Conservation (phyloP, 2,329 filamentous ascomycete species). For the Aspergillus spinulosporus region DNA sequence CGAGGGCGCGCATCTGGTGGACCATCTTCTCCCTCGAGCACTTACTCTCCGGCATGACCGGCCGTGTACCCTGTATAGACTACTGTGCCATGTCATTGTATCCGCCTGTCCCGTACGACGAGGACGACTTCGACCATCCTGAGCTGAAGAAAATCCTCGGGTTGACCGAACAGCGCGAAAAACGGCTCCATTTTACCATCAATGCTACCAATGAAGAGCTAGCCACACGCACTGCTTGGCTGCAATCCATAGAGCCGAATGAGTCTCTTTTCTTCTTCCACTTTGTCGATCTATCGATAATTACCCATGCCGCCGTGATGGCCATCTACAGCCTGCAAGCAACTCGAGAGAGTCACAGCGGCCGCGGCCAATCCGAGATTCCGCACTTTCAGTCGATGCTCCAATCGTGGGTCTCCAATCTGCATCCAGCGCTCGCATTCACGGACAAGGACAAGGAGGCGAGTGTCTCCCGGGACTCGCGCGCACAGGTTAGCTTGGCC, state of each 20-base stretch:
- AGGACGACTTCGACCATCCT: constrained; percentile 28
- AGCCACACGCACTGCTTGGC: background rate
- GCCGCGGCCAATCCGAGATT: background rate
- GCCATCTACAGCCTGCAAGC: background rate
- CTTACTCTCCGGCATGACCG: constrained; percentile 41
- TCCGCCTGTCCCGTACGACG: constrained; percentile 33
- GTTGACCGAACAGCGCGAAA: background rate
- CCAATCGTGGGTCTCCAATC: background rate
- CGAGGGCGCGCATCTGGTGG: constrained; percentile 45
- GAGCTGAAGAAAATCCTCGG: constrained; percentile 18
- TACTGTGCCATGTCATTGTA: constrained; percentile 32
- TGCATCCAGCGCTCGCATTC: background rate
- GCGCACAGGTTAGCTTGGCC: background rate
- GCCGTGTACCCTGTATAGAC: constrained; percentile 38
- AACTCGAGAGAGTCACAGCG: background rate
- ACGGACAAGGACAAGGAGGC: background rate
- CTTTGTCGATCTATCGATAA: constrained; percentile 2
- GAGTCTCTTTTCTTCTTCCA: constrained; percentile 3
- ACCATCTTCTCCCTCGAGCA: constrained; percentile 42
- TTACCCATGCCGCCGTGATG: constrained; percentile 2
- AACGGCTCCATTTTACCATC: background rate
- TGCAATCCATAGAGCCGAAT: background rate
- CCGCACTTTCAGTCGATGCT: background rate
- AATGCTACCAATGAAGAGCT: background rate
- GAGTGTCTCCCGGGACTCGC: background rate